phyloP scores from a whole-genome alignment of 2,329 filamentous ascomycete genomes.

The Fusarium setosum region DNA sequence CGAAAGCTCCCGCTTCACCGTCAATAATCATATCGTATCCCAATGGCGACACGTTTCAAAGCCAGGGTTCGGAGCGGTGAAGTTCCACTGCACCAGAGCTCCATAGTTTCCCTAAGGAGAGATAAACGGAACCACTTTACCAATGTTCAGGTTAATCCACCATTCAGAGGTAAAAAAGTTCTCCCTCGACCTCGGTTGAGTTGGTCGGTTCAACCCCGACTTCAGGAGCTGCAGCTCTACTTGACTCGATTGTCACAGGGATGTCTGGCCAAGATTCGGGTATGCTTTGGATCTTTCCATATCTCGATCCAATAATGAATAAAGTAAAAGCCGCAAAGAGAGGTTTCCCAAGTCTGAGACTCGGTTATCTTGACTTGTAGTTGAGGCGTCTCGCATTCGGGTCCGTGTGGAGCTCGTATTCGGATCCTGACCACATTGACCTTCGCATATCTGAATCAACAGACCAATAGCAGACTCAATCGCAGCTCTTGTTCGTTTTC shows the following conservation, averaged over 20 bases:
- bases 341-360: neutral
- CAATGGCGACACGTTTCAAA: neutral
- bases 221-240: too few species aligned
- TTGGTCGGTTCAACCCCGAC: too few species aligned
- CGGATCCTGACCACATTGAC: neutral
- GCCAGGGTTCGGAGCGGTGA: neutral
- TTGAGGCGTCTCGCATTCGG: slow-evolving; percentile 26
- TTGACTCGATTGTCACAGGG: too few species aligned
- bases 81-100: too few species aligned
- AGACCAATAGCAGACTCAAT: neutral
- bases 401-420: slow-evolving; percentile 21
- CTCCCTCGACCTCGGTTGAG: too few species aligned
- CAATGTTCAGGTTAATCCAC: too few species aligned
- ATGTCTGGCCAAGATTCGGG: too few species aligned
- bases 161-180: too few species aligned
- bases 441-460: neutral
- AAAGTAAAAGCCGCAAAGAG: neutral
- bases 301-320: slow-evolving; percentile 8
- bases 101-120: too few species aligned
- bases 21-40: neutral
- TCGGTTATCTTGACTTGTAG: neutral
- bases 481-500: slow-evolving; percentile 34
- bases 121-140: too few species aligned
- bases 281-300: neutral
- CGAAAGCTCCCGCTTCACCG: neutral